Base-by-base conservation (phyloP, 352 stramenopile species). In the Globisporangium cylindrosporum region DNA sequence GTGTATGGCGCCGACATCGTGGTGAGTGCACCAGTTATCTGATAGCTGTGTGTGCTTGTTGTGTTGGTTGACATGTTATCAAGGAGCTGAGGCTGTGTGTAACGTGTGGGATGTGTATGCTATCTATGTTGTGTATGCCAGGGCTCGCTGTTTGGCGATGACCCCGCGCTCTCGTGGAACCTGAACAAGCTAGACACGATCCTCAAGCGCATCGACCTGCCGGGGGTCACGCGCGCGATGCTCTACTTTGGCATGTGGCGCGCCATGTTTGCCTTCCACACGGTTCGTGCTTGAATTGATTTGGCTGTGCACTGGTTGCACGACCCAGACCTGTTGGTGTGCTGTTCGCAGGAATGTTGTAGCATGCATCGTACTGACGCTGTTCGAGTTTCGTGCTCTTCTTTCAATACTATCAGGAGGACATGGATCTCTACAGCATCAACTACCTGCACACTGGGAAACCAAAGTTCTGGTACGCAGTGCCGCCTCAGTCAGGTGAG, bases 161-260 rank as follows among this genome's bases (percentile, higher is more conserved):
- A 76, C 48, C 67, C 80, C 5, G 85, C 83, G 9, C 66, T 82
- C 38, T 89, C 87, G 34, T 97, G 91, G 91, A 97, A 97, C 74
- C 62, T 97, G 8, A 92, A 92, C 68, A 66, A 90, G 32, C 82
- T 97, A 46, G 81, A 97, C 57, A 96, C 88, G n/a, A 93, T 97
- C 64, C 74, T 97, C 59, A 77, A 76, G 8, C 82, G 73, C 69
- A 93, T 94, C 54, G 83, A 93, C 24, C 70, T 96, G 27, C 87
- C 89, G 5, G 93, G 93, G 22, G 87, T 98, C 62, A 98, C 87
- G 12, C 88, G 81, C 24, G 74, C 93, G 3, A 98, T 98, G 93
- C 79, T 98, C 32, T 98, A 98, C 73, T 96, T 97, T 72, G 93
- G 93, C 72, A 98, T 97, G 87, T 98, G 93, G 93, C 77, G 90